phyloP scores from a whole-genome alignment of 2,329 filamentous ascomycete species.

The Trichoderma sp. region DNA sequence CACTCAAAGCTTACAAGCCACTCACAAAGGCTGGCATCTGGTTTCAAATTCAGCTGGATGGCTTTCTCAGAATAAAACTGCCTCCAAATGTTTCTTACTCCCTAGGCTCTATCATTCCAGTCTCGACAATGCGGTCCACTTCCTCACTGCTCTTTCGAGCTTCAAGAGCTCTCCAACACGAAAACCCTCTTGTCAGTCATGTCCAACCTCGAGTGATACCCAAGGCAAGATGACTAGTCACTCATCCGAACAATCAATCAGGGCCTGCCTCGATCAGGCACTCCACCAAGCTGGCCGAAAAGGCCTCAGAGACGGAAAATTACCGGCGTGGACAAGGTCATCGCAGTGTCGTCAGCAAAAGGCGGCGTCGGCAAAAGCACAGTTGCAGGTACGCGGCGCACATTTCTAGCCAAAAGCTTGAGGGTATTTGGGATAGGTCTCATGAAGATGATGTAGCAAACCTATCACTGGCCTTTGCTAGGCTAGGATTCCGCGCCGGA shows the following conservation, averaged over 20 bases:
- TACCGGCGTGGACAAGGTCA: slow-evolving; percentile 81
- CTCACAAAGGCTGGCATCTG: background rate
- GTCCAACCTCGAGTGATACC: background rate
- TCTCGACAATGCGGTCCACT: slow-evolving; percentile 44
- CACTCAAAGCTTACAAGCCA: background rate
- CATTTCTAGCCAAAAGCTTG: background rate
- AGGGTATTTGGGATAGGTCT: background rate
- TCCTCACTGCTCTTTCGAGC: slow-evolving; percentile 43
- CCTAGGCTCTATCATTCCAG: background rate
- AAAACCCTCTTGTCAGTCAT: slow-evolving; percentile 76
- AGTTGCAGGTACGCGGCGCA: slow-evolving; percentile 65
- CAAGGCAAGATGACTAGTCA: background rate
- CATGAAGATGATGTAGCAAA: slow-evolving; percentile 58
- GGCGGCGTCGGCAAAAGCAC: slow-evolving; percentile 98
- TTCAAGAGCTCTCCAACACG: slow-evolving; percentile 58
- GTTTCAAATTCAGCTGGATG: background rate
- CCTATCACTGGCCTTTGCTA: slow-evolving; percentile 82
- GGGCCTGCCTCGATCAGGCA: slow-evolving; percentile 81
- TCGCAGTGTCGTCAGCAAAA: slow-evolving; percentile 96
- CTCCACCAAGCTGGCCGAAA: slow-evolving; percentile 60
- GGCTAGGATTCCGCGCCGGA: slow-evolving; percentile 77
- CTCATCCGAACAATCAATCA: slow-evolving; percentile 41
- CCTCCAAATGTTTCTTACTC: background rate
- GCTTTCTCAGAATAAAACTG: background rate
- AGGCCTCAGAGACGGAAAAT: slow-evolving; percentile 81